A percentile compares a stretch with the other conserved stretches of the same genome.
Conservation (phyloP, 352 stramenopile genomes). For the Phytophthora sojae region DNA sequence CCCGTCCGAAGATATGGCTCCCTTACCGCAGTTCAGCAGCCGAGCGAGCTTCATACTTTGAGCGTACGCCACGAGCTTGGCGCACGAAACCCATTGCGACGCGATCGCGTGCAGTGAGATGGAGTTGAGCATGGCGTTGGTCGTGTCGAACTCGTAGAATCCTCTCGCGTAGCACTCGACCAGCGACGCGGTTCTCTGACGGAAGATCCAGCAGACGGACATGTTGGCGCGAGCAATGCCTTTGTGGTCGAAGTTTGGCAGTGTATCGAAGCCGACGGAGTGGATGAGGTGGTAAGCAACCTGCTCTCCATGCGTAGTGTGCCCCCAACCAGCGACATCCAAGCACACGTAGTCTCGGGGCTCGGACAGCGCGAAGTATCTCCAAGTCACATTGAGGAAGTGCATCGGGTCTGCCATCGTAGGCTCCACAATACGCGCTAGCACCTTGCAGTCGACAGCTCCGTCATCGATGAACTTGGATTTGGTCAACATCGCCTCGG, state of each 20-base stretch:
- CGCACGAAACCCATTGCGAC: conserved; percentile 38
- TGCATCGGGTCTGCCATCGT: conserved; percentile 48
- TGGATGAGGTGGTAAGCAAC: conserved; percentile 49
- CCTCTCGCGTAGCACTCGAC: conserved; percentile 44
- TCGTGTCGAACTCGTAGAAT: conserved; percentile 48
- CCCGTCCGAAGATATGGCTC: conserved; percentile 30
- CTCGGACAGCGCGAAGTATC: conserved; percentile 42
- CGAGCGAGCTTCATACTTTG: conserved; percentile 57
- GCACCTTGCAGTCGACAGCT: conserved; percentile 37
- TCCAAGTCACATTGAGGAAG: conserved; percentile 49
- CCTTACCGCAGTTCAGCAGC: conserved; percentile 35
- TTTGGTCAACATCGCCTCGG: conserved; percentile 44
- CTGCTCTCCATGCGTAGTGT: conserved; percentile 31
- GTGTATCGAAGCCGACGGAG: conserved; percentile 45
- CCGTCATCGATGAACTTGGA: conserved; percentile 46
- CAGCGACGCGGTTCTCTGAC: conserved; percentile 38
- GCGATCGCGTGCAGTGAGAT: conserved; percentile 44
- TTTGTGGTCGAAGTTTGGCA: conserved; percentile 41
- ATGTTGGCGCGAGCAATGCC: conserved; percentile 47
- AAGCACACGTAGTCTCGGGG: conserved; percentile 47
- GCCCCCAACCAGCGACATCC: conserved; percentile 40
- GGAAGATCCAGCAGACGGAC: conserved; percentile 57
- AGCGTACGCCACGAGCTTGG: conserved; percentile 42
- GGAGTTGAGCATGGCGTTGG: conserved; percentile 48
- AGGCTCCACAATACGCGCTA: conserved; percentile 39